A percentile compares a stretch with the other conserved stretches of the same genome.
These are phyloP conservation scores for Plasmodium falciparum DNA, from an alignment of 169 alveolate species.

Conservation along the genomic window DNA sequence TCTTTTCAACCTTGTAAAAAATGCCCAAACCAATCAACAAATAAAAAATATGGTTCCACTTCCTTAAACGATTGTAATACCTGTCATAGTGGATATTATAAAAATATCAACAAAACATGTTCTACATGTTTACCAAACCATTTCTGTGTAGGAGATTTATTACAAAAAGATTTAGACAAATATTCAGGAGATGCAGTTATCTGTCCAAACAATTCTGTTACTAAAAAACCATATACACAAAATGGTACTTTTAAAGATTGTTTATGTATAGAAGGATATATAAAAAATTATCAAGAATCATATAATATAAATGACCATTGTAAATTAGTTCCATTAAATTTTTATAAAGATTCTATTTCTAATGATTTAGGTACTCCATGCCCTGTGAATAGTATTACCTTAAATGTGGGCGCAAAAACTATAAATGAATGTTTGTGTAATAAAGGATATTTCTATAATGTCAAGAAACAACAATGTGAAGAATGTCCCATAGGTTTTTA, in stretches of 20 bases:
- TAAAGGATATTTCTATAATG: constrained; percentile 77
- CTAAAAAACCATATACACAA: constrained; percentile 80
- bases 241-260: constrained; percentile 81
- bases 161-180: constrained; percentile 69
- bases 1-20: constrained; percentile 79
- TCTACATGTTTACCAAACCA: constrained; percentile 77
- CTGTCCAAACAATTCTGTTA: constrained; percentile 84
- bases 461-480: constrained; percentile 37
- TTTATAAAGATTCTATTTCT: constrained; percentile 81
- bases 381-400: constrained; percentile 85
- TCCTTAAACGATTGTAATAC: constrained; percentile 26
- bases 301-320: constrained; percentile 79
- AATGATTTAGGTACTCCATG: constrained; percentile 79
- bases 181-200: constrained; percentile 80
- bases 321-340: constrained; percentile 81
- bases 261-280: constrained; percentile 77
- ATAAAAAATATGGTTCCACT: constrained; percentile 30
- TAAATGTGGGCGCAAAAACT: constrained; percentile 80
- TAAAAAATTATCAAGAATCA: constrained; percentile 82
- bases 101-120: constrained; percentile 24
- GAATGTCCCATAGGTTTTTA: constrained; percentile 87
- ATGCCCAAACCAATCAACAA: constrained; percentile 78
- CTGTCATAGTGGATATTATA: constrained; percentile 58
- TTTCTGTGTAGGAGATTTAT: constrained; percentile 88
- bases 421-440: constrained; percentile 79